Conservation (phyloP, 169 alveolate species). For the Perkinsus olseni region DNA sequence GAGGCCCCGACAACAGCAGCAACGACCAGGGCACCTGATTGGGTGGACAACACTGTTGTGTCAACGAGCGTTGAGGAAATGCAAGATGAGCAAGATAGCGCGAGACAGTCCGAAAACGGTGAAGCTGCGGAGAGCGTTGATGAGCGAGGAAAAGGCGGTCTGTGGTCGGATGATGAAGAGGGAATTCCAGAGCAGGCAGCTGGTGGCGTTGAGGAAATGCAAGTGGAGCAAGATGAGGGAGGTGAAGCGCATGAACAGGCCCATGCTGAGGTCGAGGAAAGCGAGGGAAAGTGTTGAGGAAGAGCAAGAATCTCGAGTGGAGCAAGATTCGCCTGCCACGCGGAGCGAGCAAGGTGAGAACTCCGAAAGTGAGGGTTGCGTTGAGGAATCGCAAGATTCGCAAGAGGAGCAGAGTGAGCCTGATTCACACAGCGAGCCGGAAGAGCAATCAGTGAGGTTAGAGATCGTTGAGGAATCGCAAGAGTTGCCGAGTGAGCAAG, state of each 20-base stretch:
- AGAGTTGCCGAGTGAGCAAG: no score
- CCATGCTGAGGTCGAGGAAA: no score
- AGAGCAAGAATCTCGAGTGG: not conserved
- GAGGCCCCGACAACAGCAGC: not conserved
- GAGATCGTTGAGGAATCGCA: no score
- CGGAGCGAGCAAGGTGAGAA: not conserved
- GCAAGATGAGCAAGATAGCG: not conserved
- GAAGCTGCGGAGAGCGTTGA: not conserved
- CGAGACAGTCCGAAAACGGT: not conserved
- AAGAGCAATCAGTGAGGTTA: no score
- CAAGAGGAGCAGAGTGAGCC: not conserved
- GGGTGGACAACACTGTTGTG: not conserved
- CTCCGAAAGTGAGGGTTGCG: not conserved
- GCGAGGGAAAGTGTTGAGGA: not conserved
- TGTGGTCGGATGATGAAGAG: no score
- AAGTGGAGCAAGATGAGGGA: no score
- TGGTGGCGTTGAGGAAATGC: no score
- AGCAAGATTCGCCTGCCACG: not conserved
- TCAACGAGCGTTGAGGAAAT: slow-evolving; percentile 3
- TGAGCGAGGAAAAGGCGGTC: not conserved
- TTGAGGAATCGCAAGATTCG: not conserved
- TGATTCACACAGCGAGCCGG: not conserved
- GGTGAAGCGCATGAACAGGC: no score
- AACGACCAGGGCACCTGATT: not conserved
- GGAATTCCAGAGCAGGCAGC: no score